phyloP scores from a whole-genome alignment of 352 stramenopile species.

The Globisporangium uncinulatum region DNA sequence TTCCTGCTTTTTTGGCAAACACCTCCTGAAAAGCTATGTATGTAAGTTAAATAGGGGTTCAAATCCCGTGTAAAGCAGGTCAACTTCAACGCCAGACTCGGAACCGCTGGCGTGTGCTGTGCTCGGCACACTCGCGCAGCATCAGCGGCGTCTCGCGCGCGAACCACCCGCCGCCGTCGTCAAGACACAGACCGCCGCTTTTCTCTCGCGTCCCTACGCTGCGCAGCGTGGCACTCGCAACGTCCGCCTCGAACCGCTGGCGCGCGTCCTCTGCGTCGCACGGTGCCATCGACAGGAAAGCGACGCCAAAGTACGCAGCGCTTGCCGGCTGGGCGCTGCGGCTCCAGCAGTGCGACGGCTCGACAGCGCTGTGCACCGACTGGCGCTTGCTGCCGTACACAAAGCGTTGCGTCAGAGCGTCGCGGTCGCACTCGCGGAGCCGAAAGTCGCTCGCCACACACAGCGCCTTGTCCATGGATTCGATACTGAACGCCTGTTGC shows the following conservation, averaged over 20 bases:
- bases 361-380: background rate
- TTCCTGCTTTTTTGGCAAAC: background rate
- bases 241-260: constrained; percentile 6
- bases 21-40: too few species aligned
- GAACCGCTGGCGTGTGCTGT: constrained; percentile 11
- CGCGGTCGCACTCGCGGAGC: constrained; percentile 1
- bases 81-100: background rate
- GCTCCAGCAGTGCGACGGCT: constrained; percentile 7
- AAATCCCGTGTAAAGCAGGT: background rate
- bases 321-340: background rate
- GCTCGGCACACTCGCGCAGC: constrained; percentile 2
- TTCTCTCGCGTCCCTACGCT: background rate
- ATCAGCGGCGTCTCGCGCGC: constrained; percentile 2
- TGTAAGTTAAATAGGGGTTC: background rate
- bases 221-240: background rate
- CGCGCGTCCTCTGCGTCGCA: constrained; percentile 2
- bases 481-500: constrained; percentile 4
- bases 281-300: background rate
- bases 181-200: constrained; percentile 4
- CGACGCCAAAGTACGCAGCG: background rate
- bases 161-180: constrained; percentile 11
- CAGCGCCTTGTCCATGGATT: constrained; percentile 10
- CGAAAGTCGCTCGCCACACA: constrained; percentile 1
- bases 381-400: constrained; percentile 7
- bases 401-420: constrained; percentile 1